Conservation (phyloP, 2,329 filamentous ascomycete genomes). For the Sporothrix pallida region DNA sequence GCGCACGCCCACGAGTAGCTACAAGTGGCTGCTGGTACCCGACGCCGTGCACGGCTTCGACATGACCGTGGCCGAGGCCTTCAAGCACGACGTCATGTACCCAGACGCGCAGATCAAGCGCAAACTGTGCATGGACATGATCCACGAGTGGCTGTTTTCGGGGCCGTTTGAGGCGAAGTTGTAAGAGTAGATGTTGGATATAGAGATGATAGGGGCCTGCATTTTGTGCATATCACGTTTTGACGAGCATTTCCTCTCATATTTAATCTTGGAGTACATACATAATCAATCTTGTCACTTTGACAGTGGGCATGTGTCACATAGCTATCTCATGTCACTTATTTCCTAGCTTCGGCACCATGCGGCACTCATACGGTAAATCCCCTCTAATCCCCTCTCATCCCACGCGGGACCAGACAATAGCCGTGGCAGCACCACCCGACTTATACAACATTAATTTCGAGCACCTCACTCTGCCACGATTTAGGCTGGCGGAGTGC, state of each 20-base stretch:
- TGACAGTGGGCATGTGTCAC: no score
- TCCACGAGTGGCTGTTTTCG: slow-evolving; percentile 41
- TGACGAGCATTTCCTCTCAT: neutral
- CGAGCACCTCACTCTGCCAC: neutral
- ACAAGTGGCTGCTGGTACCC: slow-evolving; percentile 52
- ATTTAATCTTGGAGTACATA: neutral
- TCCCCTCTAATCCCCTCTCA: no score
- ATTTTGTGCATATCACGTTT: neutral
- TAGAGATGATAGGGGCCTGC: neutral
- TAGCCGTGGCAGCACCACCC: neutral
- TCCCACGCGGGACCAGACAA: neutral
- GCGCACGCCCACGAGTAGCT: slow-evolving; percentile 39
- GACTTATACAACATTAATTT: neutral
- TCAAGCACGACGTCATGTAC: slow-evolving; percentile 40
- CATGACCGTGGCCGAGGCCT: slow-evolving; percentile 39
- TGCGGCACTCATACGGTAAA: neutral
- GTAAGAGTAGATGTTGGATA: neutral
- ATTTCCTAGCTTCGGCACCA: neutral
- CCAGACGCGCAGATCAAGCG: slow-evolving; percentile 43
- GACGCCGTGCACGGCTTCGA: slow-evolving; percentile 52
- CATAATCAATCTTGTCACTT: no score
- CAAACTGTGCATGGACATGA: slow-evolving; percentile 37
- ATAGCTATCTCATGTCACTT: neutral
- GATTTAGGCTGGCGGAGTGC: neutral
- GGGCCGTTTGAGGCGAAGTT: slow-evolving; percentile 32